Conservation (phyloP, 1,139 yeast species). For the Candida albicans region DNA sequence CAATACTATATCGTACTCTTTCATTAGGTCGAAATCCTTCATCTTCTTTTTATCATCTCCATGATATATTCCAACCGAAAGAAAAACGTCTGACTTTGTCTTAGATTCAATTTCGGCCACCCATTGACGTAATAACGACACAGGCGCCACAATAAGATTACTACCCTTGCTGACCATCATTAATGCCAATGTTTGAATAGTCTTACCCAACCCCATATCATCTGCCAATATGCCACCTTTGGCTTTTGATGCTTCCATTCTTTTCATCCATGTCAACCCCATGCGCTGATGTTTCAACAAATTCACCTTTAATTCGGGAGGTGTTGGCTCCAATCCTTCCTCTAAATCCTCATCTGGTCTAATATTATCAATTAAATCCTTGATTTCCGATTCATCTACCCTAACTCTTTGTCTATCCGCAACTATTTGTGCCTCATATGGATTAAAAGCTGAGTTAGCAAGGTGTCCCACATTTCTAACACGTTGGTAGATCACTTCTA, state of each 20-base stretch:
- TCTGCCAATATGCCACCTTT: slow-evolving; percentile 87
- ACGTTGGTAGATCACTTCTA: not conserved
- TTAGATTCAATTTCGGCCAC: slow-evolving; percentile 68
- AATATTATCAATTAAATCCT: slow-evolving; percentile 64
- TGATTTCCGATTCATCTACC: slow-evolving; percentile 32
- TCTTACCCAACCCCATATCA: slow-evolving; percentile 94
- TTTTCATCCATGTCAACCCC: slow-evolving; percentile 79
- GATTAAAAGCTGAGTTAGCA: slow-evolving; percentile 7
- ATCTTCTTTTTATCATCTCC: slow-evolving; percentile 45
- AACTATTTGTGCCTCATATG: slow-evolving; percentile 9
- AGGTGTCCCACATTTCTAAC: slow-evolving; percentile 6
- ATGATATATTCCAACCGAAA: slow-evolving; percentile 63
- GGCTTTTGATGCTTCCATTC: slow-evolving; percentile 57
- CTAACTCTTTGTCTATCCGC: slow-evolving; percentile 1
- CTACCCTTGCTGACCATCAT: slow-evolving; percentile 56
- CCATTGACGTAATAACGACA: slow-evolving; percentile 84
- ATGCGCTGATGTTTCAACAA: slow-evolving; percentile 81
- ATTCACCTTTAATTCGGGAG: slow-evolving; percentile 62
- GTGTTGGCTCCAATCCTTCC: slow-evolving; percentile 58
- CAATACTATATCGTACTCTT: slow-evolving; percentile 67
- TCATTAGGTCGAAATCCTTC: slow-evolving; percentile 45
- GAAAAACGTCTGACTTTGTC: slow-evolving; percentile 45
- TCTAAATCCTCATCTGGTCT: slow-evolving; percentile 55
- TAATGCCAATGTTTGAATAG: slow-evolving; percentile 76
- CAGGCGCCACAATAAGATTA: slow-evolving; percentile 73